Conservation (phyloP, 257 asterid species). For the Anisodus tanguticus region DNA sequence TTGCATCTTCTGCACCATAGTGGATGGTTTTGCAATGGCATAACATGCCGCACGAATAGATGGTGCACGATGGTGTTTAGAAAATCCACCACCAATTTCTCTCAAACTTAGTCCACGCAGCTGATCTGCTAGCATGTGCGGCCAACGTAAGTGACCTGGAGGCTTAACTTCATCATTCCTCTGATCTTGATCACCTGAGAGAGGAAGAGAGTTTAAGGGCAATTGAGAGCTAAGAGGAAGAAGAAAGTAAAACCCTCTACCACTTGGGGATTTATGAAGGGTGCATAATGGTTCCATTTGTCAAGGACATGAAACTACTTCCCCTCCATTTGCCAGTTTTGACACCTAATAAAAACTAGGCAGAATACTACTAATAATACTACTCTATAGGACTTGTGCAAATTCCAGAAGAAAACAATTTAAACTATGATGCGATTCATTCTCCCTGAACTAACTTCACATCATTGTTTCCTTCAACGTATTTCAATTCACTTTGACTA, state of each 20-base stretch:
- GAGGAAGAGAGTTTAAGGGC: constrained; percentile 42
- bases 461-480: constrained; percentile 2
- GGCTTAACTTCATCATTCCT: constrained; percentile 52
- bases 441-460: background rate
- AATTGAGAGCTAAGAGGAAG: constrained; percentile 27
- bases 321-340: constrained; percentile 4
- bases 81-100: constrained; percentile 94
- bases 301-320: background rate
- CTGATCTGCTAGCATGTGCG: constrained; percentile 89
- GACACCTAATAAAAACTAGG: constrained; percentile 15
- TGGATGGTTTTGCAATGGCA: constrained; percentile 92
- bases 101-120: constrained; percentile 87
- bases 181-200: constrained; percentile 65
- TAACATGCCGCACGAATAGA: constrained; percentile 89
- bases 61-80: constrained; percentile 93
- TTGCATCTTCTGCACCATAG: constrained; percentile 96
- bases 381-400: background rate
- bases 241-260: constrained; percentile 13
- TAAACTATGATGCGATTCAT: background rate
- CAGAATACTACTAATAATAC: background rate
- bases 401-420: background rate
- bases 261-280: background rate
- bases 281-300: constrained; percentile 9
- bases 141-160: constrained; percentile 84
- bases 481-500: constrained; percentile 15